Percentiles rank a stretch among this genome's conserved stretches.
phyloP scores from a whole-genome alignment of 768 basidiomycete species.

The Podaxis sp. region DNA sequence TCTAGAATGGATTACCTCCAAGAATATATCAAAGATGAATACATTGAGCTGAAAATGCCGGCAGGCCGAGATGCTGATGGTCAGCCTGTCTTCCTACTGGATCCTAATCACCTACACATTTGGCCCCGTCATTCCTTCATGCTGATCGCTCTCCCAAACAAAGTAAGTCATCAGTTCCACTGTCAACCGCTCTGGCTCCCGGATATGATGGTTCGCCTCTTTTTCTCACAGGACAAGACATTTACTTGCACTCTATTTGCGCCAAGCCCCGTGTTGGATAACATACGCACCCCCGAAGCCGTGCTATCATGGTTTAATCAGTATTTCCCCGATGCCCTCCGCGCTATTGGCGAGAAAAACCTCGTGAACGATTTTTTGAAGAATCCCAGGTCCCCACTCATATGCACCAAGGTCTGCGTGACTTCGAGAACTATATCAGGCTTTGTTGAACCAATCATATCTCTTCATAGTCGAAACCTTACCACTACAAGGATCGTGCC shows the following conservation, averaged over 20 bases:
- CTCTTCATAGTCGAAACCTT: conserved; percentile 68
- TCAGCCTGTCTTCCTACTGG: conserved; percentile 74
- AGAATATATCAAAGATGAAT: conserved; percentile 94
- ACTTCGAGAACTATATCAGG: conserved; percentile 20
- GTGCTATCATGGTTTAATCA: conserved; percentile 75
- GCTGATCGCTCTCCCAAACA: conserved; percentile 98
- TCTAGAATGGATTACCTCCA: conserved; percentile 92
- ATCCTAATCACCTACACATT: conserved; percentile 96
- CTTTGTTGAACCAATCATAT: conserved; percentile 26
- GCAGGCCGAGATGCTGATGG: conserved; percentile 64
- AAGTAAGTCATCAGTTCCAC: conserved; percentile 49
- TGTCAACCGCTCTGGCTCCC: not conserved
- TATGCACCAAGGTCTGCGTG: conserved; percentile 80
- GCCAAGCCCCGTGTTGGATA: conserved; percentile 74
- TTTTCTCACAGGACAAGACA: conserved; percentile 76
- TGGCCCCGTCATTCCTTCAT: conserved; percentile 99
- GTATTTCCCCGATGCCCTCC: conserved; percentile 88
- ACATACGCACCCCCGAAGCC: conserved; percentile 55
- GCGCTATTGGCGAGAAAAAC: conserved; percentile 77
- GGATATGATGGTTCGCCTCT: conserved; percentile 18
- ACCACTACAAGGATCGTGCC: conserved; percentile 87
- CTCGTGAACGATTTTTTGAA: conserved; percentile 75
- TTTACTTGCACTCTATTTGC: conserved; percentile 98
- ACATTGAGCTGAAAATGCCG: conserved; percentile 95
- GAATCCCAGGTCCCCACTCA: conserved; percentile 87